Conservation (phyloP, 352 stramenopile genomes). For the Phytophthora megakarya region DNA sequence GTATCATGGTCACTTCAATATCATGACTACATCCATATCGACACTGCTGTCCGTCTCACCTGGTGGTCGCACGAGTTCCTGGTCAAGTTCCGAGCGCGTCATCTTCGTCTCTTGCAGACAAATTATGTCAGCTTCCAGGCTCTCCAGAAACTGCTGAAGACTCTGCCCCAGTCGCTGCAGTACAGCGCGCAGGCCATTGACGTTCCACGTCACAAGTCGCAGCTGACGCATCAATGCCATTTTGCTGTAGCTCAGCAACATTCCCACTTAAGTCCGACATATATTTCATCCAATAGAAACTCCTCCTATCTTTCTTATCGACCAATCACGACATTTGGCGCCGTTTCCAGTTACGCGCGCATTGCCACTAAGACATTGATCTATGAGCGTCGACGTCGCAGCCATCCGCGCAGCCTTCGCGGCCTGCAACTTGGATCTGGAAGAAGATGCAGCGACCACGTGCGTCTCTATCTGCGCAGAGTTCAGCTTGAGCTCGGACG, state of each 20-base stretch:
- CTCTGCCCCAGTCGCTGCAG: slow-evolving; percentile 62
- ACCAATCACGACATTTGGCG: slow-evolving; percentile 49
- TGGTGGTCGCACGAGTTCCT: slow-evolving; percentile 69
- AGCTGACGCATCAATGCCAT: slow-evolving; percentile 26
- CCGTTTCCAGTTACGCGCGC: slow-evolving; percentile 28
- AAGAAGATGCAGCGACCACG: slow-evolving; percentile 62
- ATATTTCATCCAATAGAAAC: slow-evolving; percentile 18
- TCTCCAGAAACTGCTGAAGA: slow-evolving; percentile 56
- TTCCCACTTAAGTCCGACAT: too few relatives aligned
- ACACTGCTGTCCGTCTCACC: slow-evolving; percentile 31
- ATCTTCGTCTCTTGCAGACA: slow-evolving; percentile 90
- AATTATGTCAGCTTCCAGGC: slow-evolving; percentile 69
- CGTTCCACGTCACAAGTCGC: slow-evolving; percentile 83
- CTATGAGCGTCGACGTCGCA: slow-evolving; percentile 62
- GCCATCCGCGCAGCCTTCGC: slow-evolving; percentile 75
- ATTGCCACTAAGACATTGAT: slow-evolving; percentile 22
- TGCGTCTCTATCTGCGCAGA: slow-evolving; percentile 77
- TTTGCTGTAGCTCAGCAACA: too few relatives aligned
- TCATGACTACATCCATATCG: not conserved
- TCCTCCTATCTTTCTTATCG: slow-evolving; percentile 3
- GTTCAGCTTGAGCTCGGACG: slow-evolving; percentile 77
- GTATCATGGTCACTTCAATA: slow-evolving; percentile 9
- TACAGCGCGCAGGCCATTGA: slow-evolving; percentile 83
- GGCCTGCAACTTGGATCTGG: slow-evolving; percentile 76
- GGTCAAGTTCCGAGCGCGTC: slow-evolving; percentile 80